Conservation (phyloP, 2,329 filamentous ascomycete species). For the Venturia pyrina region DNA sequence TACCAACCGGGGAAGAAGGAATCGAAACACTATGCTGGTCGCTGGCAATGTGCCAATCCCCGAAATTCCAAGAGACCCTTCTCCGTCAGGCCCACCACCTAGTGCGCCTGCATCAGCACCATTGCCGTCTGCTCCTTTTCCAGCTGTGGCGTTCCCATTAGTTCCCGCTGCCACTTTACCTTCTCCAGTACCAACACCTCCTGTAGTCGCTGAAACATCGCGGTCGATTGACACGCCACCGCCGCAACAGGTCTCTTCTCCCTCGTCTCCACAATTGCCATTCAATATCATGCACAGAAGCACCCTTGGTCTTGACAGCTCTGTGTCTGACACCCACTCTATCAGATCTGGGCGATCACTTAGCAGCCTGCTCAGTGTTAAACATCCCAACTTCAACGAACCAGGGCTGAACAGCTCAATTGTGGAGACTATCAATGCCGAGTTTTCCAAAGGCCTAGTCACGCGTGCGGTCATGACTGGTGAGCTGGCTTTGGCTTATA, state of each 20-base stretch:
- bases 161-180: slow-evolving; percentile 15
- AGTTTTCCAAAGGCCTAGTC: slow-evolving; percentile 64
- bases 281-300: slow-evolving; percentile 15
- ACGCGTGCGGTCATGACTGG: slow-evolving; percentile 68
- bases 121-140: not conserved
- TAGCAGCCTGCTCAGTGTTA: slow-evolving; percentile 55
- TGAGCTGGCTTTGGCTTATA: slow-evolving; percentile 82
- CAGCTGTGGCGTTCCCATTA: slow-evolving; percentile 14
- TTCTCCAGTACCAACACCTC: slow-evolving; percentile 15
- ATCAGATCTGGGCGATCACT: slow-evolving; percentile 81
- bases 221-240: not conserved
- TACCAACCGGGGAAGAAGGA: slow-evolving; percentile 77
- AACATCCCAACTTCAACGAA: slow-evolving; percentile 71
- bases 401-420: slow-evolving; percentile 80
- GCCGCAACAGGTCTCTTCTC: slow-evolving; percentile 13
- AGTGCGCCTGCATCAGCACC: slow-evolving; percentile 5
- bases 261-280: slow-evolving; percentile 12
- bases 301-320: slow-evolving; percentile 25
- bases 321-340: slow-evolving; percentile 79
- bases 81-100: slow-evolving; percentile 18
- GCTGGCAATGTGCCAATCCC: slow-evolving; percentile 35
- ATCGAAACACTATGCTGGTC: slow-evolving; percentile 83
- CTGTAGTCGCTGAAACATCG: not conserved
- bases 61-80: slow-evolving; percentile 26
- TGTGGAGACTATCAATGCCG: slow-evolving; percentile 81